Evolutionary conservation across 2,329 filamentous ascomycete genomes (phyloP).

Genomic region (Diplodia sapinea): DNA sequence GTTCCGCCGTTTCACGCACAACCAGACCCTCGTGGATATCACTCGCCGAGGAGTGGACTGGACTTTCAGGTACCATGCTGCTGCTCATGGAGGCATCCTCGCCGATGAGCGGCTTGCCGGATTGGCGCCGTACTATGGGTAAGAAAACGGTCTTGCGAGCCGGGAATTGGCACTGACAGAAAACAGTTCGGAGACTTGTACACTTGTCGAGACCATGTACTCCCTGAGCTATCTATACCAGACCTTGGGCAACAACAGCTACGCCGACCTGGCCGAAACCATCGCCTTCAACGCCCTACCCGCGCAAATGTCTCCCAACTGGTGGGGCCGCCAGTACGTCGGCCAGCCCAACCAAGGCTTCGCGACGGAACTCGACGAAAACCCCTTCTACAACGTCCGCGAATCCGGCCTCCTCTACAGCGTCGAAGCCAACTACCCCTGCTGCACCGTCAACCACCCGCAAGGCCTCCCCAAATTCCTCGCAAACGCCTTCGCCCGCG

Average conservation of each 20-base stretch:
- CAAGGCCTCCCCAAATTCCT: conserved; percentile 64
- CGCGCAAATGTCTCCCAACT: conserved; percentile 57
- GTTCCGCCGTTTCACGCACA: conserved; percentile 53
- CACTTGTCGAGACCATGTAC: conserved; percentile 59
- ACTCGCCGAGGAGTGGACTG: conserved; percentile 54
- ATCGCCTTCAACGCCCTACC: conserved; percentile 63
- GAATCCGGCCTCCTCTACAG: conserved; percentile 56
- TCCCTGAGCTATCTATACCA: conserved; percentile 60
- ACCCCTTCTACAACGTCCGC: conserved; percentile 59
- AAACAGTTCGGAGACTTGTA: conserved; percentile 56
- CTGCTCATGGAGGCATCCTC: conserved; percentile 56
- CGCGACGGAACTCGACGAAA: conserved; percentile 48
- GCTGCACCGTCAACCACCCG: conserved; percentile 65
- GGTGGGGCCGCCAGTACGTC: conserved; percentile 65
- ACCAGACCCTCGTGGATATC: conserved; percentile 50
- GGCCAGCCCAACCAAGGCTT: conserved; percentile 61
- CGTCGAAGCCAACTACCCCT: conserved; percentile 58
- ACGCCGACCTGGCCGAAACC: conserved; percentile 60
- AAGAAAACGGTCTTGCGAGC: neutral
- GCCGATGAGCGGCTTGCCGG: conserved; percentile 58
- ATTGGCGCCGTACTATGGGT: conserved; percentile 49
- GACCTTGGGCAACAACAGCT: conserved; percentile 52
- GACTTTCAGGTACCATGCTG: conserved; percentile 57
- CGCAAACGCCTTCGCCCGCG: conserved; percentile 51
- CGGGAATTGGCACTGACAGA: neutral